Percentiles rank a stretch among this genome's conserved stretches.
Conservation (phyloP, 164 flowering plant genomes). For the Protea cynaroides region DNA sequence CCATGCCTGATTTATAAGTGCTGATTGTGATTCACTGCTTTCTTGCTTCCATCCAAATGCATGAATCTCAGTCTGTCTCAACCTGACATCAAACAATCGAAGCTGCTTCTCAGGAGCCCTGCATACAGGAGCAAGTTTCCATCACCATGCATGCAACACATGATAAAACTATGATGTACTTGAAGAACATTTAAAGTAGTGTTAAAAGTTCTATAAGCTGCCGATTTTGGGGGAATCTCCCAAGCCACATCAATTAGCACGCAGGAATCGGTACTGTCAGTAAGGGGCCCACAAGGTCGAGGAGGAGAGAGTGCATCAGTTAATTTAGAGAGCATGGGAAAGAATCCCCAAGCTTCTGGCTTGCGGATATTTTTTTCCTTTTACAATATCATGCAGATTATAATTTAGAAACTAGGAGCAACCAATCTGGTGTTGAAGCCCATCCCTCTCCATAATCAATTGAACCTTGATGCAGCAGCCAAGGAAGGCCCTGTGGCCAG, state of each 20-base stretch:
- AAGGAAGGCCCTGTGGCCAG: no score
- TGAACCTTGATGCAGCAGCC: no score
- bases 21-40: constrained; percentile 89
- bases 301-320: no score
- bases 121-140: constrained; percentile 15
- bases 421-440: not conserved
- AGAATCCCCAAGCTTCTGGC: no score
- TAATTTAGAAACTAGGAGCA: not conserved
- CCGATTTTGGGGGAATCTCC: no score
- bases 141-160: not conserved
- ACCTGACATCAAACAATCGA: constrained; percentile 67
- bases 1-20: constrained; percentile 93
- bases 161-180: no score
- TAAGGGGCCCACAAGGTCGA: no score
- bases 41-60: constrained; percentile 91
- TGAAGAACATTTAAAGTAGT: not conserved
- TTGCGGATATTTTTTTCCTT: no score
- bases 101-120: constrained; percentile 79
- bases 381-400: not conserved
- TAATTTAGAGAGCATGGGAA: no score
- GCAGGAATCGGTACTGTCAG: no score
- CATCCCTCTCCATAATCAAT: not conserved
- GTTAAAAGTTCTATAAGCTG: no score
- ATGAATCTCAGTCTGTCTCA: constrained; percentile 70
- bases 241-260: no score